phyloP scores from a whole-genome alignment of 176 grass and related monocot genomes.

The Microstegium vimineum region DNA sequence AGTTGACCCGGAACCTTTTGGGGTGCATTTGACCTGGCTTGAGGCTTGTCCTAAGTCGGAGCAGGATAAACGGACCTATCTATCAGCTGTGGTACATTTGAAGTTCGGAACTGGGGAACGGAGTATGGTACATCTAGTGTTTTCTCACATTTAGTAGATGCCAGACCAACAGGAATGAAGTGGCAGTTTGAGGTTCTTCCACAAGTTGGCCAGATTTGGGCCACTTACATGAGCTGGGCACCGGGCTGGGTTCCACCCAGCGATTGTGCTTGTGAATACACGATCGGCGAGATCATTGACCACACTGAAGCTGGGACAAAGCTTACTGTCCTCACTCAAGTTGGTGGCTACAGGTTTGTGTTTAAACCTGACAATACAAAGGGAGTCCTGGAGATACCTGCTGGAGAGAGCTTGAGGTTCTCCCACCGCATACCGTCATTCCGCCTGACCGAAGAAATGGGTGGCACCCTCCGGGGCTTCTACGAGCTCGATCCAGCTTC shows the following conservation, averaged over 20 bases:
- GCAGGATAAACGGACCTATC: constrained; percentile 50
- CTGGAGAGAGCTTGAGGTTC: constrained; percentile 50
- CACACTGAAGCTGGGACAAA: constrained; percentile 31
- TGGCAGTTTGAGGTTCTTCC: constrained; percentile 52
- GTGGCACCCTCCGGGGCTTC: constrained; percentile 63
- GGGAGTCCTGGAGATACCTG: constrained; percentile 41
- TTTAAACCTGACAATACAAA: constrained; percentile 45
- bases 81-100: constrained; percentile 67
- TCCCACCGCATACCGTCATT: constrained; percentile 71
- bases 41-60: constrained; percentile 47
- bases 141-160: constrained; percentile 69
- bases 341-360: constrained; percentile 50
- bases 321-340: constrained; percentile 41
- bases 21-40: constrained; percentile 73
- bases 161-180: neutral
- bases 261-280: constrained; percentile 40
- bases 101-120: constrained; percentile 28
- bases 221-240: constrained; percentile 67
- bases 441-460: constrained; percentile 49
- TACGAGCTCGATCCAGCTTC: constrained; percentile 84
- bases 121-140: constrained; percentile 25
- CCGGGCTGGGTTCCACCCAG: constrained; percentile 41
- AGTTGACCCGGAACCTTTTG: constrained; percentile 45
- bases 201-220: constrained; percentile 64
- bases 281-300: constrained; percentile 45